Evolutionary conservation across 805 yeast species (phyloP).

Genomic region (Saccharomycopsis fermentans): DNA sequence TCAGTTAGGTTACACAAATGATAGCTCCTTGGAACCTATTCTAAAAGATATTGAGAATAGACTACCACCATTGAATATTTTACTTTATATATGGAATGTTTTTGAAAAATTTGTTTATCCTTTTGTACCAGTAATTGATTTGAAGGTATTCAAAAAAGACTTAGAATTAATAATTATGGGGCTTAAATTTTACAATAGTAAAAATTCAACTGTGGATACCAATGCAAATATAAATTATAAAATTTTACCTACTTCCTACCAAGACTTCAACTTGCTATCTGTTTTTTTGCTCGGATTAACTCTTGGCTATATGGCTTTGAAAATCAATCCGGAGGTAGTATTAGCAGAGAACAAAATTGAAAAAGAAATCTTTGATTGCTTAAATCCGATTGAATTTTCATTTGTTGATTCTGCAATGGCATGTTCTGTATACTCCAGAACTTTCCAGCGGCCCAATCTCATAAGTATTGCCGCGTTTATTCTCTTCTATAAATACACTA

Average conservation of each 20-base stretch:
- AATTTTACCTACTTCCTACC: neutral
- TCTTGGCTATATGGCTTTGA: conserved; percentile 8
- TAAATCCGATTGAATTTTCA: conserved; percentile 1
- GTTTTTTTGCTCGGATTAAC: conserved; percentile 8
- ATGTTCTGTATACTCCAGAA: conserved; percentile 1
- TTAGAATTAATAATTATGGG: conserved; percentile 8
- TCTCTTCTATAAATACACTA: conserved; percentile 5
- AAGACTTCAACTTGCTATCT: conserved; percentile 5
- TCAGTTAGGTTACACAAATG: neutral
- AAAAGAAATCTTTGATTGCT: neutral
- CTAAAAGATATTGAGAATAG: conserved; percentile 2
- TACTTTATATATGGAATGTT: conserved; percentile 3
- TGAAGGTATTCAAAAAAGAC: conserved; percentile 4
- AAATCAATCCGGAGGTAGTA: conserved; percentile 8
- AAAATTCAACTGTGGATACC: neutral
- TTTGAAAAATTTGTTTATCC: conserved; percentile 13
- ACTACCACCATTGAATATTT: conserved; percentile 2
- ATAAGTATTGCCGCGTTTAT: conserved; percentile 5
- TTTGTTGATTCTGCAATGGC: conserved; percentile 10
- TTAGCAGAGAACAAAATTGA: conserved; percentile 2
- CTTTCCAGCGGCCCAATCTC: conserved; percentile 9
- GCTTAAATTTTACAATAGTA: conserved; percentile 1
- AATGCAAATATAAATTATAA: neutral
- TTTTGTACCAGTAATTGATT: conserved; percentile 12
- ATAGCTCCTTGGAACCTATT: neutral